Base-by-base conservation (phyloP, 495 filamentous ascomycete species). In the Terfezia claveryi region DNA sequence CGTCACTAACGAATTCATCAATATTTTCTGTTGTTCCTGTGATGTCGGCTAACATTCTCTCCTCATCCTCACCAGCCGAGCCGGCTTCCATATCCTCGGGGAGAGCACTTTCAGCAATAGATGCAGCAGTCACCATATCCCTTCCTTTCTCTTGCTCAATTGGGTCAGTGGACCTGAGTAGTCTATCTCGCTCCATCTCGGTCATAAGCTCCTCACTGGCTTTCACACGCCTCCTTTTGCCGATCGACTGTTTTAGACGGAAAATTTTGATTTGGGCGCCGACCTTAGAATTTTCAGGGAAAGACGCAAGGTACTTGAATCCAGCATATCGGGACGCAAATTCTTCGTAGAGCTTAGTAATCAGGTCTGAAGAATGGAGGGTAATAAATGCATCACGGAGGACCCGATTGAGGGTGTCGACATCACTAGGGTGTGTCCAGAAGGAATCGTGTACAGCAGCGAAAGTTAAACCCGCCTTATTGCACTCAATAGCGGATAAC, bases 401-500 rank as follows among this genome's bases (percentile, higher is more conserved):
- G 38, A 94, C 74, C 14, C 61, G 57, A 66, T 85, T 94, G 78
- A 99, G 83, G 5, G 68, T 65, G 57, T 91, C 81, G 46, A 96
- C 73, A 62, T 96, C 91, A 16, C 73, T 68, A 14, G 91, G 85
- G 60, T 99, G 91, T 0, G 92, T 96, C 91, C 91, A 99, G 72
- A 96, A 99, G 2, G 87, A 95, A 67, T 99, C 91, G 68, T 99
- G 91, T 14, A 99, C 91, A n/a, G 87, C 81, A 10, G 89, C 87
- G 65, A 99, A 99, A 3, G 79, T 76, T n/a, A 96, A 74, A 14
- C 86, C 87, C 2, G 73, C 64, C 52, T 82, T 73, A 44, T 81
- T 64, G 67, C 88, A 95, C 54, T 85, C 81, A 52, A 85, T 73
- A 7, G 92, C 91, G 2, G 85, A 91, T 49, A 99, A 69, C n/a